Evolutionary conservation across 345 rosid genomes (phyloP).

Genomic region (Eucalyptus paniculata): DNA sequence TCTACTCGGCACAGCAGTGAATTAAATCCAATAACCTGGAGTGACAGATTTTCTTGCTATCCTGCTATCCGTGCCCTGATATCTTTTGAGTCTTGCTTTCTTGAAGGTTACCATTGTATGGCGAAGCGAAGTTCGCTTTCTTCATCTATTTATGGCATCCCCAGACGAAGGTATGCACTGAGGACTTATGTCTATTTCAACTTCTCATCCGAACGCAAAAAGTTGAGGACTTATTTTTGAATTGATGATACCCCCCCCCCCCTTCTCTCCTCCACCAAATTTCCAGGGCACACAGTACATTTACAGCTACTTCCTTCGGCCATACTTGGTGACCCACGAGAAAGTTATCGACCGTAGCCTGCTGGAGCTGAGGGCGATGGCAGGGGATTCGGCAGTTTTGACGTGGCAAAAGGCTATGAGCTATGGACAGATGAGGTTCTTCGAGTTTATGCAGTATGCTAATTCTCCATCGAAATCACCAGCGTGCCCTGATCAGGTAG

Average conservation of each 20-base stretch:
- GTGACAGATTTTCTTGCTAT: background rate
- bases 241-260: background rate
- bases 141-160: conserved; percentile 72
- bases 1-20: background rate
- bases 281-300: conserved; percentile 50
- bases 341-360: conserved; percentile 45
- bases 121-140: conserved; percentile 73
- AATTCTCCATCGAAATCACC: conserved; percentile 39
- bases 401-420: conserved; percentile 51
- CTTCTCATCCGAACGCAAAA: background rate
- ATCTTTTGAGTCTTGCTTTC: background rate
- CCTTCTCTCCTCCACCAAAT: background rate
- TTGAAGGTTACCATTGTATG: conserved; percentile 72
- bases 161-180: conserved; percentile 44
- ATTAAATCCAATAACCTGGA: background rate
- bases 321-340: conserved; percentile 48
- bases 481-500: conserved; percentile 30
- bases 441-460: conserved; percentile 34
- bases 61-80: background rate
- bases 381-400: conserved; percentile 26
- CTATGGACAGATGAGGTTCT: conserved; percentile 40
- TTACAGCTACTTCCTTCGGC: conserved; percentile 39
- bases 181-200: background rate
- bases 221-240: background rate
- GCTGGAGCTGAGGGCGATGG: conserved; percentile 40